Base-by-base conservation (phyloP, 805 yeast species). In the Yamadazyma akitaensis region DNA sequence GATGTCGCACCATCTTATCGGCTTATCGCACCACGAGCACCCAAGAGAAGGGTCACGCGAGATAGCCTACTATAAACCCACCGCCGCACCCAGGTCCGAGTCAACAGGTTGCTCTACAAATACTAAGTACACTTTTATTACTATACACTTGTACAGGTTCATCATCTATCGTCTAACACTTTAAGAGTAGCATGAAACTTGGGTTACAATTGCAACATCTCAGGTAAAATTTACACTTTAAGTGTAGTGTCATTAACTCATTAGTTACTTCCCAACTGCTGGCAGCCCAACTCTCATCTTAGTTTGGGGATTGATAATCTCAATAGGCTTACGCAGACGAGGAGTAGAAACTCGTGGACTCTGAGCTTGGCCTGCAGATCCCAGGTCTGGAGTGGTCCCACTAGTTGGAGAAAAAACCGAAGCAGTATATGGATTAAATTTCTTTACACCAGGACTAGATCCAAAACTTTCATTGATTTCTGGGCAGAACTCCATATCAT, bases 351-450 rank as follows among this genome's bases (percentile, higher is more conserved):
- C 70, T 50, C 80, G 65, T 13, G 82, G 81, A 14, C 75, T 60
- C 34, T 14, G 17, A 18, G 48, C 49, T 12, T 54, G 30, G 5
- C 40, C 38, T 21, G 36, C 56, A 10, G 42, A 39, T 1, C 43
- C 46, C 10, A 51, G 50, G 32, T 44, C 21, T 26, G 25, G 24
- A 62, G 24, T 57, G 14, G 28, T 18, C n/a, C 38, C 30, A 32
- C 37, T 33, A 24, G 48, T 39, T 37, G 88, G 88, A 30, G 81
- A 77, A 56, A 82, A 82, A 19, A 81, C 75, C 38, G 78, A 66
- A 1, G 87, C 81, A 2, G 86, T 81, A 59, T 82, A 82, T 5
- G 88, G 88, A 59, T 83, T 82, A 65, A 82, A 83, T 60, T 76
- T 81, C 57, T 75, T 76, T 49, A 64, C 58, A 16, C 62, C 57